Base-by-base conservation (phyloP, 768 basidiomycete genomes). In the Panaeolus papilionaceus region DNA sequence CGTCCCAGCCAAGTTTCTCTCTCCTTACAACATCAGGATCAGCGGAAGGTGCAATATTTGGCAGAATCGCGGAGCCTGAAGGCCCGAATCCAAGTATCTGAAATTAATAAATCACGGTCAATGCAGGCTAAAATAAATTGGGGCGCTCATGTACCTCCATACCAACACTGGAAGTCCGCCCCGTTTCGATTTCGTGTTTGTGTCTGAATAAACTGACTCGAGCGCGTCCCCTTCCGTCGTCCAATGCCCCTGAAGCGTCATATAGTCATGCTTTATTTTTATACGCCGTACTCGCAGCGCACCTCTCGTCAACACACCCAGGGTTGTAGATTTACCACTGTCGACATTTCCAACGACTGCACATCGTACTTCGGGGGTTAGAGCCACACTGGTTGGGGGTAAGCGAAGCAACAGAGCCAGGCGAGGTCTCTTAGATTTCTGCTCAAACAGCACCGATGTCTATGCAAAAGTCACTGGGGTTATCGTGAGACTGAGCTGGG, bases 171-270 rank as follows among this genome's bases (percentile, higher is more conserved):
- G 93, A 95, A 0, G 98, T 99, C 63, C 98, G 83, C 6, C 97
- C 97, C 20, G 92, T 95, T 80, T 99, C 98, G 64, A 98, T 84
- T 79, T 99, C 98, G 74, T 99, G 98, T 76, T 98, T 98, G 76
- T 99, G 98, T 65, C 97, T 85, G 79, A 99, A 99, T 8, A 99
- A 81, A 3, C 91, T 89, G 4, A 98, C 92, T 64, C 97, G 92
- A 0, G 92, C 92, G 62, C 88, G 86, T 0, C 92, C 92, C 76
- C 92, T 82, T 33, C 93, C 93, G 73, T 95, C 94, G 72, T 95
- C 94, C 64, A 94, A 80, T 20, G 86, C 85, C 63, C 92, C 91
- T 93, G 38, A 16, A 33, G 0, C 3, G 54, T 33, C 1, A 20
- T 54, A 23, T 18, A 18, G 40, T 67, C 37, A 20, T 39, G 20